Evolutionary conservation across 1,284 basidiomycete species (phyloP).

Genomic region (Trametes pubescens): DNA sequence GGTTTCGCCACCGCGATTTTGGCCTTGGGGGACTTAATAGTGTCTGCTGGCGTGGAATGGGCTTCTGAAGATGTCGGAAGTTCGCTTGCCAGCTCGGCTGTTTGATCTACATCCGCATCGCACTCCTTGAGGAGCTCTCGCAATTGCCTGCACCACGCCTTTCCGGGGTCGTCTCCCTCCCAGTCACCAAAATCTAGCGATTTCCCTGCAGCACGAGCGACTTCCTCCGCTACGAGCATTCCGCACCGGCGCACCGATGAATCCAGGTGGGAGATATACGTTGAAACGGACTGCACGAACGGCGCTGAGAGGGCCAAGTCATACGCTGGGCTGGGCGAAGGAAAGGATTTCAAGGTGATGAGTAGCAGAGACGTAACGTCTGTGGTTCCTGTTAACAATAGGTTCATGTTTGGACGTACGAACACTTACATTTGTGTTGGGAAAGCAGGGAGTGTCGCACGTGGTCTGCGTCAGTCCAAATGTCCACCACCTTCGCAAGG

Average conservation of each 20-base stretch:
- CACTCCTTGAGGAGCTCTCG: constrained; percentile 58
- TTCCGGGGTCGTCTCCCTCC: constrained; percentile 81
- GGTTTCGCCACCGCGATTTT: constrained; percentile 25
- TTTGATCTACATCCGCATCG: constrained; percentile 46
- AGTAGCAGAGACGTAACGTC: constrained; percentile 79
- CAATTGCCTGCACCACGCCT: constrained; percentile 68
- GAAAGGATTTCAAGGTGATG: constrained; percentile 66
- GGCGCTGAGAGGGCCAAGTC: constrained; percentile 59
- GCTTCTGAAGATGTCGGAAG: constrained; percentile 20
- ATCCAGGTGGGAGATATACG: constrained; percentile 85
- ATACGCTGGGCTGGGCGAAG: constrained; percentile 49
- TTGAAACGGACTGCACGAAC: constrained; percentile 79
- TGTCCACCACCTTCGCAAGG: constrained; percentile 56
- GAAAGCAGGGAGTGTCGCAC: constrained; percentile 77
- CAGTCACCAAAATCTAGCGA: constrained; percentile 84
- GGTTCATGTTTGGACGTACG: not conserved
- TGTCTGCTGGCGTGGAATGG: not conserved
- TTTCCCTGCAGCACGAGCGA: constrained; percentile 68
- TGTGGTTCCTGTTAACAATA: constrained; percentile 37
- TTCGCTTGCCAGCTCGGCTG: constrained; percentile 35
- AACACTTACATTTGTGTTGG: constrained; percentile 67
- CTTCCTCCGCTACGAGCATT: constrained; percentile 91
- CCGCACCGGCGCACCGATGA: constrained; percentile 85
- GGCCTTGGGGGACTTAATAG: constrained; percentile 13
- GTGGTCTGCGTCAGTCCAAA: constrained; percentile 74